phyloP scores from a whole-genome alignment of 2,329 filamentous ascomycete species.

The Fusarium sp. region DNA sequence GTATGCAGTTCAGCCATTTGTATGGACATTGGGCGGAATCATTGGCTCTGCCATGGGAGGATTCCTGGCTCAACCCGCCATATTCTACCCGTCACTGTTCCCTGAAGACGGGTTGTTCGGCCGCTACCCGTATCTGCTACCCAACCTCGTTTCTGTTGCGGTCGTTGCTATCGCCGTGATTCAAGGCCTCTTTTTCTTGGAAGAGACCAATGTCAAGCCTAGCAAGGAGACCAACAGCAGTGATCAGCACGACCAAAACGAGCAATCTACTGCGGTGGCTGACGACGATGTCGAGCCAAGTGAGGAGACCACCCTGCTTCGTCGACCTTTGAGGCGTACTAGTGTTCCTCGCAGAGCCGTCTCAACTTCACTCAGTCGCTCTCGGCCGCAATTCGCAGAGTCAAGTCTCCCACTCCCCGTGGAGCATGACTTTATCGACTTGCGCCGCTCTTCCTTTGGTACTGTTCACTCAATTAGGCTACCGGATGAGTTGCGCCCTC shows the following conservation, averaged over 20 bases:
- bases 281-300: constrained; percentile 38
- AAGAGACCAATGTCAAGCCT: constrained; percentile 52
- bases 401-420: constrained; percentile 37
- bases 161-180: constrained; percentile 74
- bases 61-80: constrained; percentile 71
- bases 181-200: constrained; percentile 72
- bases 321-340: constrained; percentile 33
- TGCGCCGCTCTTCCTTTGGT: constrained; percentile 54
- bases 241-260: constrained; percentile 31
- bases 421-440: constrained; percentile 38
- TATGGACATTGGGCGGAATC: constrained; percentile 90
- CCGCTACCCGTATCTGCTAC: constrained; percentile 70
- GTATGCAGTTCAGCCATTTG: constrained; percentile 89
- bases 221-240: background rate
- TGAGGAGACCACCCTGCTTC: constrained; percentile 28
- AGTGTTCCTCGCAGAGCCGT: constrained; percentile 23
- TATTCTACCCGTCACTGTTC: constrained; percentile 77
- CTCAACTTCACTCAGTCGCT: constrained; percentile 30
- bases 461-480: constrained; percentile 56
- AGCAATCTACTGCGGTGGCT: constrained; percentile 23
- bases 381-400: constrained; percentile 36
- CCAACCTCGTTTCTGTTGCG: constrained; percentile 66
- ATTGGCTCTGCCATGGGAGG: constrained; percentile 89
- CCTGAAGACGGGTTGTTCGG: constrained; percentile 60
- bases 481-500: constrained; percentile 37